phyloP scores from a whole-genome alignment of 2,329 filamentous ascomycete species.

The Fusarium algeriense region DNA sequence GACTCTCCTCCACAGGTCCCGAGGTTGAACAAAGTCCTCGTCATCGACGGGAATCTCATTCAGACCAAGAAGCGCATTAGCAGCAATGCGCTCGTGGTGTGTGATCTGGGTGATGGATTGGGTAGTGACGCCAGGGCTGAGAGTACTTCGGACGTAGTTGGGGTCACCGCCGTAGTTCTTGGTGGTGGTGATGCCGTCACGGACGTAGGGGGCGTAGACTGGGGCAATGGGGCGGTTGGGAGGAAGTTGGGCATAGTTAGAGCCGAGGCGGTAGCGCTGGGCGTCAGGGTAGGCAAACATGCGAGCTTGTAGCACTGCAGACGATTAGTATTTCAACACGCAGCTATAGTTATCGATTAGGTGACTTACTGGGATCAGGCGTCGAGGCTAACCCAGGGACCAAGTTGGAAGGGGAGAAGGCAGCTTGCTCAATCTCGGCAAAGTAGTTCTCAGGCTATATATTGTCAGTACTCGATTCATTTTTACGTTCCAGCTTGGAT shows the following conservation, averaged over 20 bases:
- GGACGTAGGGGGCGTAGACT: conserved; percentile 7
- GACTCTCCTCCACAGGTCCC: conserved; percentile 12
- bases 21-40: conserved; percentile 4
- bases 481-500: rapidly evolving
- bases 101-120: conserved; percentile 12
- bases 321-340: background rate
- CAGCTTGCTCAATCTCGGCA: conserved; percentile 18
- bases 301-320: conserved; percentile 9
- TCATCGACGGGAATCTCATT: conserved; percentile 15
- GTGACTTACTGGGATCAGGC: background rate
- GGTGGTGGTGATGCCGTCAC: conserved; percentile 11
- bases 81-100: conserved; percentile 11
- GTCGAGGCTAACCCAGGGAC: conserved; percentile 9
- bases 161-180: conserved; percentile 4
- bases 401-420: conserved; percentile 9
- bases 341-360: no score
- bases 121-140: background rate
- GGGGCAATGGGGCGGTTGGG: background rate
- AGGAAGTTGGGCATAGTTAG: conserved; percentile 7
- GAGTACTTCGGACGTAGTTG: conserved; percentile 13
- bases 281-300: conserved; percentile 22
- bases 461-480: background rate
- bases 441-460: conserved; percentile 7
- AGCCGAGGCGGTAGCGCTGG: conserved; percentile 12
- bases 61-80: conserved; percentile 2